These are phyloP conservation scores for Biscogniauxia mediterranea DNA, from an alignment of 2,329 filamentous ascomycete species.

Conservation along the genomic window DNA sequence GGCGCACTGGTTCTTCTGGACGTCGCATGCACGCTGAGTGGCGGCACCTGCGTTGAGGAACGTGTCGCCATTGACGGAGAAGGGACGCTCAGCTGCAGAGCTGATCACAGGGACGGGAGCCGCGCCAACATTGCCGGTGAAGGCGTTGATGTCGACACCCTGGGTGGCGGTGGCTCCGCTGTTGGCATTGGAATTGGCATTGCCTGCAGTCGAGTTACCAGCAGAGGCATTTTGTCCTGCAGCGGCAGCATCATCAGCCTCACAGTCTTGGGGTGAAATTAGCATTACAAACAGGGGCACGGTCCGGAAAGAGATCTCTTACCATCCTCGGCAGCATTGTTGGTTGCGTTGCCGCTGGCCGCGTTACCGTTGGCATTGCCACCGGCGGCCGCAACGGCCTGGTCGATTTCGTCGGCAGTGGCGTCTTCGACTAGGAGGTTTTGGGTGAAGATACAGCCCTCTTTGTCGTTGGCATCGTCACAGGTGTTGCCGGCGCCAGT, in stretches of 20 bases:
- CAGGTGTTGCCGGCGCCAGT: slow-evolving; percentile 53
- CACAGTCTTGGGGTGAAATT: not conserved
- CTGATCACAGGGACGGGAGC: slow-evolving; percentile 41
- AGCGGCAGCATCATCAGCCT: slow-evolving; percentile 5
- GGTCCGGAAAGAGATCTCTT: not conserved
- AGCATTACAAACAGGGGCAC: too few species aligned
- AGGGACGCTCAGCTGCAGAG: slow-evolving; percentile 40
- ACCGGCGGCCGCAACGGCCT: slow-evolving; percentile 43
- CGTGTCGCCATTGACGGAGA: slow-evolving; percentile 53
- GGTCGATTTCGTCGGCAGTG: slow-evolving; percentile 50
- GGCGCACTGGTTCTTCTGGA: slow-evolving; percentile 51
- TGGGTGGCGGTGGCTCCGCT: slow-evolving; percentile 16
- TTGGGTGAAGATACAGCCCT: slow-evolving; percentile 56
- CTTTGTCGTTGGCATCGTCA: slow-evolving; percentile 45
- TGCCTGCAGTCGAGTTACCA: slow-evolving; percentile 1
- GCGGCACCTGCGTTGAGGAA: slow-evolving; percentile 50
- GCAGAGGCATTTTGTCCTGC: slow-evolving; percentile 5
- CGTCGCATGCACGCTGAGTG: slow-evolving; percentile 46
- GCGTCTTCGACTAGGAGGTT: slow-evolving; percentile 55
- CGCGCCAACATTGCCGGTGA: slow-evolving; percentile 44
- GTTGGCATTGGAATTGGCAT: slow-evolving; percentile 5
- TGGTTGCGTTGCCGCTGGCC: slow-evolving; percentile 14
- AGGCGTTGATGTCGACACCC: slow-evolving; percentile 42
- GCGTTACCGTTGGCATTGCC: slow-evolving; percentile 3
- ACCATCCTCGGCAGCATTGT: slow-evolving; percentile 10